Conservation (phyloP, 2,329 filamentous ascomycete genomes). For the Pseudogymnoascus pannorum region DNA sequence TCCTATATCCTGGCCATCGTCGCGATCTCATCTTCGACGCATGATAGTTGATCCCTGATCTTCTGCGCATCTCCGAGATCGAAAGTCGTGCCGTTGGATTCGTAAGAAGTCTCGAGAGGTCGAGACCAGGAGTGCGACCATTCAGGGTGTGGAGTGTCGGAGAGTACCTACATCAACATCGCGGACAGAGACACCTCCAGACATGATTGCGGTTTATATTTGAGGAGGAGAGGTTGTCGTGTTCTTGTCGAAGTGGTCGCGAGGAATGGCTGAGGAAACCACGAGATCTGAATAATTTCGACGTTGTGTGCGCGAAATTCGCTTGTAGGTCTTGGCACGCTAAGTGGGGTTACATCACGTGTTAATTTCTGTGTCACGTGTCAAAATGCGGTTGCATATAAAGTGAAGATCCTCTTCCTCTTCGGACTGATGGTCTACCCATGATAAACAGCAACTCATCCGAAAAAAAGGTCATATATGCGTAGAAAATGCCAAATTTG, state of each 20-base stretch:
- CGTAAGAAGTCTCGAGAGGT: conserved; percentile 2
- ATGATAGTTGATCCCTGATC: conserved; percentile 2
- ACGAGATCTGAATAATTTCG: conserved; percentile 7
- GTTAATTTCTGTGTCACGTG: not conserved
- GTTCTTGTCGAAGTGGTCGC: conserved; percentile 9
- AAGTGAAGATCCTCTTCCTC: too few species aligned
- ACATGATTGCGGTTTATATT: conserved; percentile 60
- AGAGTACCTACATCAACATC: conserved; percentile 70
- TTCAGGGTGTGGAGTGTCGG: conserved; percentile 25
- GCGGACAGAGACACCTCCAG: conserved; percentile 72
- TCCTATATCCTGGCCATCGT: conserved; percentile 4
- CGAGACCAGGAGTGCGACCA: conserved; percentile 9
- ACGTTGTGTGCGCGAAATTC: conserved; percentile 10
- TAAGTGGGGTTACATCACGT: not conserved
- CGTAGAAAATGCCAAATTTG: not conserved
- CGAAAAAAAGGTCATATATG: too few species aligned
- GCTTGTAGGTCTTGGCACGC: conserved; percentile 10
- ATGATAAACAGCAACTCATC: too few species aligned
- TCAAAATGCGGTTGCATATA: too few species aligned
- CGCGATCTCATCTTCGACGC: conserved; percentile 10
- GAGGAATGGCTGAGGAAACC: conserved; percentile 9
- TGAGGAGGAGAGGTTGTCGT: conserved; percentile 9
- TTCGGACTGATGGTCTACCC: too few species aligned
- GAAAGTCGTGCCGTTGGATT: conserved; percentile 9
- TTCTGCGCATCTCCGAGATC: conserved; percentile 8